These are phyloP conservation scores for Podaxis rugospora DNA, from an alignment of 768 basidiomycete genomes.

Conservation along the genomic window DNA sequence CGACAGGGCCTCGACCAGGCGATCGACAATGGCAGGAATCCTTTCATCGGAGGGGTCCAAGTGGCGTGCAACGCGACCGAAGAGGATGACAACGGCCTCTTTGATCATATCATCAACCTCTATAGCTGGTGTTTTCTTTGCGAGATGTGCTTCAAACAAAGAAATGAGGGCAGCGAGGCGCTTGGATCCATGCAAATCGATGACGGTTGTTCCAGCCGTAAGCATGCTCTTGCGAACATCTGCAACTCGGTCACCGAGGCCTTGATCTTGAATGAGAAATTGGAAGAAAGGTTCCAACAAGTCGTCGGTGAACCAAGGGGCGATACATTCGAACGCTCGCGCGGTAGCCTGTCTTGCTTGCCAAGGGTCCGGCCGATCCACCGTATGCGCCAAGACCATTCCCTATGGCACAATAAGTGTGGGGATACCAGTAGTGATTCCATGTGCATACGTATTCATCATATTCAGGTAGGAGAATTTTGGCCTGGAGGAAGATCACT, in stretches of 20 bases:
- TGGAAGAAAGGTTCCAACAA: conserved; percentile 72
- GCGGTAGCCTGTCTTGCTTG: conserved; percentile 74
- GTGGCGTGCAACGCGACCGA: conserved; percentile 89
- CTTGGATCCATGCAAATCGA: conserved; percentile 77
- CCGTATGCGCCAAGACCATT: conserved; percentile 83
- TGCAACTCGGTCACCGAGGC: conserved; percentile 78
- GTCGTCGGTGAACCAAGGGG: conserved; percentile 56
- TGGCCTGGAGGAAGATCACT: conserved; percentile 47
- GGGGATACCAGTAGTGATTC: not conserved
- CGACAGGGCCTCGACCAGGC: conserved; percentile 83
- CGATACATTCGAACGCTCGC: conserved; percentile 58
- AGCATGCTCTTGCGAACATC: conserved; percentile 88
- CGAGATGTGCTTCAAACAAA: conserved; percentile 78
- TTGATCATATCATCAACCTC: conserved; percentile 86
- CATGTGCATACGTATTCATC: conserved; percentile 73
- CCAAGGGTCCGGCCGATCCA: conserved; percentile 91
- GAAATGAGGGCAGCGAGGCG: conserved; percentile 71
- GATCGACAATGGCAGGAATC: conserved; percentile 76
- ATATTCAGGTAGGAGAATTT: conserved; percentile 84
- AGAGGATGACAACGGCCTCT: conserved; percentile 91
- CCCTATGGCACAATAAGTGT: conserved; percentile 46
- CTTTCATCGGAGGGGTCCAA: conserved; percentile 73
- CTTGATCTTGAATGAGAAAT: conserved; percentile 83
- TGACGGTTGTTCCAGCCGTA: conserved; percentile 72
- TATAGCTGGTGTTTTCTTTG: conserved; percentile 45